Conservation (phyloP, 2,329 filamentous ascomycete genomes). For the Diaporthe vaccinii region DNA sequence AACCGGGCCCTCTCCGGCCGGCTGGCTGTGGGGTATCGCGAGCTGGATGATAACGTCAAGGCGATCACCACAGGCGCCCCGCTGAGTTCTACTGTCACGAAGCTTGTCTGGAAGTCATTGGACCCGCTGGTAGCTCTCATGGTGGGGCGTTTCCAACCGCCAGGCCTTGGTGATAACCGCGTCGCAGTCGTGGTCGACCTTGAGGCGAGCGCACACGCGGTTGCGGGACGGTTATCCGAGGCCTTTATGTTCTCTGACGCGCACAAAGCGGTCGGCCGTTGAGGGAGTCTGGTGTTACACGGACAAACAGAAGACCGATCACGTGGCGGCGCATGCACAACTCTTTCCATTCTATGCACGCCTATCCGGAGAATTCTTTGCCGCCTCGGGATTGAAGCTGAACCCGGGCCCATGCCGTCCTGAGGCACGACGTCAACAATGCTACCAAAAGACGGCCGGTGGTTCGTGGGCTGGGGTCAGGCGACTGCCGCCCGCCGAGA, state of each 20-base stretch:
- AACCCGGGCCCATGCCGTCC: neutral
- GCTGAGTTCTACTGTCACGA: neutral
- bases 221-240: neutral
- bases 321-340: conserved; percentile 8
- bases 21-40: neutral
- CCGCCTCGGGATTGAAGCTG: neutral
- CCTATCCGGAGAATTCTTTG: neutral
- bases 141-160: too few relatives aligned
- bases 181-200: neutral
- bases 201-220: neutral
- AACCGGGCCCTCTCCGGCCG: neutral
- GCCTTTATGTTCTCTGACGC: neutral
- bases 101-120: neutral
- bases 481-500: conserved; percentile 6
- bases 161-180: neutral
- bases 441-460: neutral
- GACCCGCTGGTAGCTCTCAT: neutral
- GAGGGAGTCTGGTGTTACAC: neutral
- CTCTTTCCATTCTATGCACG: neutral
- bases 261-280: neutral
- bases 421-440: neutral
- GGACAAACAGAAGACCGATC: neutral
- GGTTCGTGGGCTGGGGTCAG: conserved; percentile 3
- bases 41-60: neutral
- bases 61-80: neutral